Evolutionary conservation across 371 early-diverging fungal genomes (phyloP).

Genomic region (Actinomucor elegans): DNA sequence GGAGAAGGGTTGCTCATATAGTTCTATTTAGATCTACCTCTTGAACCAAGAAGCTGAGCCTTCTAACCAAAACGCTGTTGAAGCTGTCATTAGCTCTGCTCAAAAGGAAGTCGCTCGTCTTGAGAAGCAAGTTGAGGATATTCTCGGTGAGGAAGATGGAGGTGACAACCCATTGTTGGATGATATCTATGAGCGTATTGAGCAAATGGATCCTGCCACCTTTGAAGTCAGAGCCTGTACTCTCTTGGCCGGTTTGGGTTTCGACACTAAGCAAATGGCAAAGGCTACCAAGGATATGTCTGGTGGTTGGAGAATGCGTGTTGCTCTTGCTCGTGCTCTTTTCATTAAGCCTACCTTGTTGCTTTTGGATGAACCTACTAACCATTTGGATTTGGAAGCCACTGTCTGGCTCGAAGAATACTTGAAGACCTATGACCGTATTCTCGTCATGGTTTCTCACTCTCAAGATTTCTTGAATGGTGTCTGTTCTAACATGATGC

Average conservation of each 20-base stretch:
- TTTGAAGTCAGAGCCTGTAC: conserved; percentile 94
- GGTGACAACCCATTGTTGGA: conserved; percentile 90
- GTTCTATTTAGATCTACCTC: conserved; percentile 51
- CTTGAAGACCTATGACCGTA: conserved; percentile 91
- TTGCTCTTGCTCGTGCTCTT: conserved; percentile 95
- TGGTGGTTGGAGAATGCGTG: conserved; percentile 99
- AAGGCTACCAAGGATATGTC: conserved; percentile 94
- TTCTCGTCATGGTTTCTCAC: conserved; percentile 96
- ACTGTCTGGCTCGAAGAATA: conserved; percentile 99
- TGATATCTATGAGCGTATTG: conserved; percentile 94
- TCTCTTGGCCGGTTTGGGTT: conserved; percentile 95
- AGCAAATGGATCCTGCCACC: conserved; percentile 86
- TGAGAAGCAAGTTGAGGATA: conserved; percentile 88
- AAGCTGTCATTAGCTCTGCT: conserved; percentile 90
- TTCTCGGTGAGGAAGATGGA: conserved; percentile 77
- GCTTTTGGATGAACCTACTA: conserved; percentile 97
- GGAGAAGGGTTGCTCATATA: neutral
- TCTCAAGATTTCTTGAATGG: conserved; percentile 98
- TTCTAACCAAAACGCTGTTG: conserved; percentile 86
- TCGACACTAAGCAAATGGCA: conserved; percentile 80
- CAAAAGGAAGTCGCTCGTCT: conserved; percentile 86
- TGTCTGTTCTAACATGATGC: conserved; percentile 95
- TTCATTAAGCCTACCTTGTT: conserved; percentile 95
- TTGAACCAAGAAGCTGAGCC: conserved; percentile 95
- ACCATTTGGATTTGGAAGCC: conserved; percentile 97